Conservation (phyloP, 169 alveolate species). For the Cryptosporidium andersoni region DNA sequence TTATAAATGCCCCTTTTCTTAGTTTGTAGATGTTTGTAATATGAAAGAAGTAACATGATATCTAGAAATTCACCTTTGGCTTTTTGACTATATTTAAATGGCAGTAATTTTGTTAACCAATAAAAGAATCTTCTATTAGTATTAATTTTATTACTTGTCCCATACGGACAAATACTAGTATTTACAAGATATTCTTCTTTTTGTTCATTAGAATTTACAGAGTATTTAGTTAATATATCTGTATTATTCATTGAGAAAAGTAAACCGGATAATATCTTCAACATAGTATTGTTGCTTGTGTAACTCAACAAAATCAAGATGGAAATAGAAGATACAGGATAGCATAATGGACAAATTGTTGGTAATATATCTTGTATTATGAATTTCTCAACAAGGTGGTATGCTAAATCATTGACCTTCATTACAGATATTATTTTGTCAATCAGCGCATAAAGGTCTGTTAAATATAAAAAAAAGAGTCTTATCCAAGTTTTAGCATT, state of each 20-base stretch:
- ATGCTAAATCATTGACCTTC: neutral
- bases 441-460: slow-evolving; percentile 31
- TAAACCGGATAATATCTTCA: slow-evolving; percentile 24
- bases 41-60: slow-evolving; percentile 28
- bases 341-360: slow-evolving; percentile 54
- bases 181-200: too few relatives aligned
- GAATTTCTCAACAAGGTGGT: neutral
- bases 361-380: slow-evolving; percentile 3
- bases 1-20: neutral
- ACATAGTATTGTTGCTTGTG: slow-evolving; percentile 16
- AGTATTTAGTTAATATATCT: too few relatives aligned
- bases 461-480: slow-evolving; percentile 4
- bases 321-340: slow-evolving; percentile 26
- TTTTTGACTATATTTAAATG: neutral
- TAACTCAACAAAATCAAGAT: slow-evolving; percentile 3
- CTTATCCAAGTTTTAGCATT: slow-evolving; percentile 17
- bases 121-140: slow-evolving; percentile 3
- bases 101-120: slow-evolving; percentile 43
- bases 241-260: neutral
- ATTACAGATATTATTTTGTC: slow-evolving; percentile 1
- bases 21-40: slow-evolving; percentile 25
- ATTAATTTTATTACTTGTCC: neutral
- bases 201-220: too few relatives aligned
- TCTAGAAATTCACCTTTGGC: neutral
- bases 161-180: too few relatives aligned